phyloP scores from a whole-genome alignment of 805 yeast species.

The Hanseniaspora lindneri region DNA sequence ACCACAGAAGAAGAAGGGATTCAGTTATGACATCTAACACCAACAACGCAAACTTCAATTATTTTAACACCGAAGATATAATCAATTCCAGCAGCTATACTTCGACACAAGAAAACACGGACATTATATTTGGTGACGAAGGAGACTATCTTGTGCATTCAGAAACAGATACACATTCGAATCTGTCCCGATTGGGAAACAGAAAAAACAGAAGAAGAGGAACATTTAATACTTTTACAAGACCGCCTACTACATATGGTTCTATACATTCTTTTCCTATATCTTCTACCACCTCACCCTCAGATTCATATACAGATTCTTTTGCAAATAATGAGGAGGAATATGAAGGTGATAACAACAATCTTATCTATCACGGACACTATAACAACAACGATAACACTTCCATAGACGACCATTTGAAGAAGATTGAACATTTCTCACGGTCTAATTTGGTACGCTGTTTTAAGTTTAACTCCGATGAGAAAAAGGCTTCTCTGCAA shows the following conservation, averaged over 20 bases:
- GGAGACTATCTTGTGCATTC: slow-evolving; percentile 7
- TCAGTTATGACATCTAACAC: neutral
- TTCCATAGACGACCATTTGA: neutral
- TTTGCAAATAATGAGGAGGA: slow-evolving; percentile 17
- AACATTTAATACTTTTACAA: slow-evolving; percentile 7
- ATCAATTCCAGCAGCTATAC: slow-evolving; percentile 74
- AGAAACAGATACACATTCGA: slow-evolving; percentile 2
- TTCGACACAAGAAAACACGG: slow-evolving; percentile 61
- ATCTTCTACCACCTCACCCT: slow-evolving; percentile 19
- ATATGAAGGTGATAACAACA: slow-evolving; percentile 29
- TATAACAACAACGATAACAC: slow-evolving; percentile 16
- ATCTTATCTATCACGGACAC: slow-evolving; percentile 23
- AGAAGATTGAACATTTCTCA: neutral
- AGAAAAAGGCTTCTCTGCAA: slow-evolving; percentile 45
- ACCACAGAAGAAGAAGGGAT: slow-evolving; percentile 14
- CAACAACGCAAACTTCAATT: slow-evolving; percentile 39
- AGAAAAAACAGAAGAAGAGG: slow-evolving; percentile 12
- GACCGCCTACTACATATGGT: slow-evolving; percentile 18
- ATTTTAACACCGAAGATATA: slow-evolving; percentile 73
- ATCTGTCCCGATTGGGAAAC: neutral
- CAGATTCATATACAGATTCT: slow-evolving; percentile 30
- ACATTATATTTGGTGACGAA: slow-evolving; percentile 23
- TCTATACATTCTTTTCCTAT: slow-evolving; percentile 23
- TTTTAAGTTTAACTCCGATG: slow-evolving; percentile 23
- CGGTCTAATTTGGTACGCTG: slow-evolving; percentile 16